Percentiles rank a stretch among this genome's conserved stretches.
Conservation (phyloP, 1,284 basidiomycete species). For the Lentinula novae-zelandiae region DNA sequence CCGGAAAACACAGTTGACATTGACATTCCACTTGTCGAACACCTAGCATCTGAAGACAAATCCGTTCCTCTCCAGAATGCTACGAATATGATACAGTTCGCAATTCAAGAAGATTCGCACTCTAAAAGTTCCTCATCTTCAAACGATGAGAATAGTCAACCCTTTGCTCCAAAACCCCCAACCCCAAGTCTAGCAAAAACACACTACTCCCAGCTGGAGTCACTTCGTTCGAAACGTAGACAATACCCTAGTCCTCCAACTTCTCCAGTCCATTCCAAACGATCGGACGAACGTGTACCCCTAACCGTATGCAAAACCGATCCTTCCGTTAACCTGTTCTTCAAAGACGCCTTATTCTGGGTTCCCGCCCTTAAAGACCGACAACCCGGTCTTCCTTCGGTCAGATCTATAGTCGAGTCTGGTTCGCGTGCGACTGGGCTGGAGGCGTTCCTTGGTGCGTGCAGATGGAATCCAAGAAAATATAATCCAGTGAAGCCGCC, state of each 20-base stretch:
- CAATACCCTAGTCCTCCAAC: slow-evolving; percentile 11
- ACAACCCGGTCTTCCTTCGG: neutral
- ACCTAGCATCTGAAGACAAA: neutral
- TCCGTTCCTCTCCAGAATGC: neutral
- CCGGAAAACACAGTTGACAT: neutral
- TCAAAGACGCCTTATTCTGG: slow-evolving; percentile 11
- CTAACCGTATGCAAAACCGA: neutral
- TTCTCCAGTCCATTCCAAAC: neutral
- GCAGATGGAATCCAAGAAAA: slow-evolving; percentile 27
- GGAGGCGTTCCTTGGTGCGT: slow-evolving; percentile 33
- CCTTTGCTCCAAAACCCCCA: neutral
- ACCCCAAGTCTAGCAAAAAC: neutral
- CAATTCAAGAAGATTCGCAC: neutral
- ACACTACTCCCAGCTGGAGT: neutral
- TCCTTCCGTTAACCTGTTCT: neutral
- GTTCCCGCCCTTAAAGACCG: neutral
- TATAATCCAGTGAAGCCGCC: neutral
- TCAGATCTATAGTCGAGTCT: slow-evolving; percentile 24
- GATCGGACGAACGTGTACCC: neutral
- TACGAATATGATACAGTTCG: neutral
- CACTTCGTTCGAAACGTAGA: neutral
- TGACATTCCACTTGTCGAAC: neutral
- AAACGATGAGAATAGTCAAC: neutral
- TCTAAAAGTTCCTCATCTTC: neutral
- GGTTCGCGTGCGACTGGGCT: slow-evolving; percentile 29